Conservation (phyloP, 2,329 filamentous ascomycete species). For the Talaromyces albobiverticillius region DNA sequence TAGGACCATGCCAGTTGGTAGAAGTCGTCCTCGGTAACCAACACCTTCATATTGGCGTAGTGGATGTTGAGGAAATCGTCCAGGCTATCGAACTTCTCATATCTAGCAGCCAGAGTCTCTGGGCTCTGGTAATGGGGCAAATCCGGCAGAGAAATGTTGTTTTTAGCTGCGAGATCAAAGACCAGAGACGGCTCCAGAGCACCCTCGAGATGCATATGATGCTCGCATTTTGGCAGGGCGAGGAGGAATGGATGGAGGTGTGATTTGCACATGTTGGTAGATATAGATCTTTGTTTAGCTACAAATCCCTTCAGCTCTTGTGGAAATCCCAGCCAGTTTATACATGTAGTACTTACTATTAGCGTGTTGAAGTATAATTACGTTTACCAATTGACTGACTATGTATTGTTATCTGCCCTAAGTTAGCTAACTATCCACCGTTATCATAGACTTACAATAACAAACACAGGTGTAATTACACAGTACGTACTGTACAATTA, state of each 20-base stretch:
- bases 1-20: conserved; percentile 70
- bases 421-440: no score
- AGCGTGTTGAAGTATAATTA: no score
- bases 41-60: conserved; percentile 70
- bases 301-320: no score
- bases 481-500: no score
- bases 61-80: conserved; percentile 78
- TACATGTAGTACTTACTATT: no score
- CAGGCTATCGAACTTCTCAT: conserved; percentile 65
- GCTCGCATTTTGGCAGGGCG: conserved; percentile 73
- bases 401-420: no score
- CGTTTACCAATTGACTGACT: no score
- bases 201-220: conserved; percentile 77
- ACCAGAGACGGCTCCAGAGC: conserved; percentile 67
- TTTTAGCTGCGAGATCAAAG: conserved; percentile 65
- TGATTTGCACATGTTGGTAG: background rate
- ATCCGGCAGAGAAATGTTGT: conserved; percentile 60
- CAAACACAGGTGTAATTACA: no score
- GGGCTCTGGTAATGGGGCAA: conserved; percentile 61
- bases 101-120: conserved; percentile 59
- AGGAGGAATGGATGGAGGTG: conserved; percentile 58
- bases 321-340: no score
- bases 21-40: conserved; percentile 65
- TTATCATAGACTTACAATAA: no score
- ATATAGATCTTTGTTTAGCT: no score